Conservation (phyloP, 2,329 filamentous ascomycete genomes). For the Bipolaris oryzae region DNA sequence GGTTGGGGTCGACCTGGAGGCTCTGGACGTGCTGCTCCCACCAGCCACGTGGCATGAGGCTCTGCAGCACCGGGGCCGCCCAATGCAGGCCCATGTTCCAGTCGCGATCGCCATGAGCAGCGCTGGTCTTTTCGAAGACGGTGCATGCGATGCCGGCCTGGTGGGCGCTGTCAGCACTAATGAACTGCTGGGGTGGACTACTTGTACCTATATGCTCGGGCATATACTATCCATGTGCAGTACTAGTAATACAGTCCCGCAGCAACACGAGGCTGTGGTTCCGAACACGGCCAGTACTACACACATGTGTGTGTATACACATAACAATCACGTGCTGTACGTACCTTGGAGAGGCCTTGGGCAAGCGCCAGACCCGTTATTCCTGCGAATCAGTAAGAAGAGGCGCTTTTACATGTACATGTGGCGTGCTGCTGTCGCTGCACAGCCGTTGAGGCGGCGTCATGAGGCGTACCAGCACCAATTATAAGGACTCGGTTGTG, state of each 20-base stretch:
- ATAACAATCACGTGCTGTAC: not conserved
- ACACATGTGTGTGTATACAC: not conserved
- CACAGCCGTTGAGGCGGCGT: not conserved
- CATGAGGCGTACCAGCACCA: conserved; percentile 36
- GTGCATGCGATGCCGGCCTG: conserved; percentile 52
- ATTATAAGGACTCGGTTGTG: conserved; percentile 37
- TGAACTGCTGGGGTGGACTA: too few relatives aligned
- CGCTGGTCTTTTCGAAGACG: conserved; percentile 63
- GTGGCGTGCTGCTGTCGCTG: not conserved
- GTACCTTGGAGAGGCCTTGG: conserved; percentile 45
- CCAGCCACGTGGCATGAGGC: conserved; percentile 58
- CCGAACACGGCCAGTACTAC: too few relatives aligned
- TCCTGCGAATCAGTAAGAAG: conserved; percentile 30
- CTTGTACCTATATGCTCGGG: too few relatives aligned
- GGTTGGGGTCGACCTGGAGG: conserved; percentile 59
- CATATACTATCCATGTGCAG: too few relatives aligned
- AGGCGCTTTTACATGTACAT: not conserved
- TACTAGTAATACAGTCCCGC: too few relatives aligned
- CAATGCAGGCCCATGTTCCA: conserved; percentile 71
- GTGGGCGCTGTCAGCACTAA: conserved; percentile 10
- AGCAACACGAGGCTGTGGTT: not conserved
- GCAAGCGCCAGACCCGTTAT: conserved; percentile 46
- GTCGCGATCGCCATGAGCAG: conserved; percentile 57
- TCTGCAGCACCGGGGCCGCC: conserved; percentile 60
- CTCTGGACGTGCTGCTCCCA: conserved; percentile 57